Base-by-base conservation (phyloP, 2,329 filamentous ascomycete genomes). In the Xylaria sp. region DNA sequence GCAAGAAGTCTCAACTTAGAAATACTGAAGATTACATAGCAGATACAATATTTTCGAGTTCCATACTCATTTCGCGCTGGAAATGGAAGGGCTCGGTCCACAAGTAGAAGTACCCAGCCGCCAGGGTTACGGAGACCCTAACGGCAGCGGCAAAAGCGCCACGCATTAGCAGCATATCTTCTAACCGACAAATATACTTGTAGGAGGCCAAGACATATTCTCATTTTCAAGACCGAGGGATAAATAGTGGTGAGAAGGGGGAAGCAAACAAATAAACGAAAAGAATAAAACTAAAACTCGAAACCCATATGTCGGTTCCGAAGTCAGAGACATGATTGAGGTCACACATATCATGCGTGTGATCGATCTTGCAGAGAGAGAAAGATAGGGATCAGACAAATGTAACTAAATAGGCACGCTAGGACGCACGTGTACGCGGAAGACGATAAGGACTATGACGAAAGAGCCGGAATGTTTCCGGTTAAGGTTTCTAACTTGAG, bases 331-430 rank as follows among this genome's bases (percentile, higher is more conserved):
- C 63, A 67, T 52, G 48, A 51, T 57, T 32, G n/a, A 44, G 39
- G 65, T 64, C 52, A 28, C 59, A 63, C 59, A 54, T 15, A 34
- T 41, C 28, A 48, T 66, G 54, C 55, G 67, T 51, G 61, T 59
- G 65, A 70, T 70, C 65, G 61, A 65, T 69, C 66, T 69, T 65
- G 63, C 68, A 70, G 59, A 56, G 39, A 25, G 3, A 58, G 32
- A 41, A 23, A 59, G 56, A 64, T 63, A 41, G 18, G 15, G n/a
- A 28, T 39, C 25, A 8, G 23, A 23, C n/a, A 58, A 18, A 20
- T 44, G 12, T 44, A 44, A 18, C 34, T 18, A 46, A 18, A 44
- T 28, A 18, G 5, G 37, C 39, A n/a, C 55, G 37, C 37, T 44
- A 58, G 2, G 39, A 5, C 15, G 6, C 37, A n/a, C 23, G 23